phyloP scores from a whole-genome alignment of 176 grass and related monocot genomes.

The Hordeum vulgare region MorexV3_pseudomolecules_assembly NC_058520.1:23526218-23526717 shows the following conservation, averaged over 20 bases:
- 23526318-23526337: background rate
- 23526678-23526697: conserved; percentile 58
- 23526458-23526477: conserved; percentile 89
- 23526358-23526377: background rate
- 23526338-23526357: background rate
- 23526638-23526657: conserved; percentile 78
- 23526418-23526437: conserved; percentile 31
- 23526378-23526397: background rate
- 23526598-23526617: background rate
- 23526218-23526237: background rate
- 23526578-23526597: background rate
- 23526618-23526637: conserved; percentile 62
- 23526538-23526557: conserved; percentile 55
- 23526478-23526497: conserved; percentile 81
- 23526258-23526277: background rate
- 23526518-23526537: conserved; percentile 99
- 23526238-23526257: background rate
- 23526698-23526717: background rate
- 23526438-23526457: conserved; percentile 83
- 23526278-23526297: background rate
- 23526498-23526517: conserved; percentile 68
- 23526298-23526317: background rate
- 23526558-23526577: background rate
- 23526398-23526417: background rate
- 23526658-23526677: conserved; percentile 75